Base-by-base conservation (phyloP, 2,329 filamentous ascomycete species). In the Pestalotiopsis sp. region DNA sequence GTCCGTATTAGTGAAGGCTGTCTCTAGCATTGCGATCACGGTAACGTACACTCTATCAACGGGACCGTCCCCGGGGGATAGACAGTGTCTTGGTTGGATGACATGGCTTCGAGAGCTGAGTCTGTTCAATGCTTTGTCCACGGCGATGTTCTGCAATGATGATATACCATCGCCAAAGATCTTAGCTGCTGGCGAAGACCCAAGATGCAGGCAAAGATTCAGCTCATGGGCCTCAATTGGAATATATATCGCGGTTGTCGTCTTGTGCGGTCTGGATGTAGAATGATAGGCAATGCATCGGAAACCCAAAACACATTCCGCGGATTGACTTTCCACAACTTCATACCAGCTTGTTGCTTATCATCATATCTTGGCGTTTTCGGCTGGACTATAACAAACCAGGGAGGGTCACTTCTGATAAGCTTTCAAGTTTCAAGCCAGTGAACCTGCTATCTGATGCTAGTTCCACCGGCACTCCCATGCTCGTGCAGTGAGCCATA, bases 41-140 rank as follows among this genome's bases (percentile, higher is more conserved):
- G 41, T 7, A 7, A 52, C 61, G 17, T 63, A 69, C 68, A 69
- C 38, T 67, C 49, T 6, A 69, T 58, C 45, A 69, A 58, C 17
- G 66, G 39, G 39, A 69, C 59, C 11, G 68, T 69, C 23, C 68
- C 68, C n/a, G 68, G 68, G 68, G 76, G 69, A 71, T 75, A 36
- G n/a, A 56, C 27, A 31, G 6, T 56, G 11, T 62, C 23, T 3
- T 62, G 9, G 12, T 17, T 20, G 14, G 27, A 17, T 12, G 27
- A 11, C 59, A 62, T 62, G 23, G 23, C 23, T 23, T 23, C 23
- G 23, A 23, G 23, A 23, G 23, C 23, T 23, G 23, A 23, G 23
- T 23, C 23, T 23, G 23, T 23, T 23, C 23, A 23, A 23, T 23
- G 23, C 23, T 23, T 23, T 23, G 23, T 23, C 23, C 23, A 23